Percentiles rank a stretch among this genome's conserved stretches.
These are phyloP conservation scores for Cystobasidium pallidum DNA, from an alignment of 1,284 basidiomycete species.

Conservation along the genomic window DNA sequence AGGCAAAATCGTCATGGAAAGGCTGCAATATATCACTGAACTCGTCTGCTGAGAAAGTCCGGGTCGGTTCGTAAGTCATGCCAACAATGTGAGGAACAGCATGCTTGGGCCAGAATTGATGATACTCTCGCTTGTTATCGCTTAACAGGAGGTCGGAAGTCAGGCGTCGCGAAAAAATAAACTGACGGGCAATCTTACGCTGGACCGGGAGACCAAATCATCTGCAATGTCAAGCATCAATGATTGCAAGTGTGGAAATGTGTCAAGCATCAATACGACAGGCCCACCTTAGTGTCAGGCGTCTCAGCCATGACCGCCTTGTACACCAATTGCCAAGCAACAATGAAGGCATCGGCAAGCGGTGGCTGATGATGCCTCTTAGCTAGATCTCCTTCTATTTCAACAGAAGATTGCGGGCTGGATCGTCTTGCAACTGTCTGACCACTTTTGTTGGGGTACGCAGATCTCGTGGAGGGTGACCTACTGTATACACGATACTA, in stretches of 20 bases:
- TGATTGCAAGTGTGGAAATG: no score
- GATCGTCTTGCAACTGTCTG: neutral
- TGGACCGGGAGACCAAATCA: conserved; percentile 22
- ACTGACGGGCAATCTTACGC: neutral
- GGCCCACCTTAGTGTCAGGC: conserved; percentile 19
- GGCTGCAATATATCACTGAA: neutral
- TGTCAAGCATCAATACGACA: no score
- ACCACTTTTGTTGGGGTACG: neutral
- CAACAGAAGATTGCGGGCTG: no score
- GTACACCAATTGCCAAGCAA: conserved; percentile 4
- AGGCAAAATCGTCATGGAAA: conserved; percentile 10
- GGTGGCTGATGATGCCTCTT: neutral
- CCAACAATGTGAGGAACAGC: conserved; percentile 10
- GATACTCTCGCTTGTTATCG: neutral
- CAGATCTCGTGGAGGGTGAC: neutral
- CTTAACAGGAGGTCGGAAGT: neutral
- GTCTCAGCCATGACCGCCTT: conserved; percentile 1
- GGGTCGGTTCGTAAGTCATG: conserved; percentile 9
- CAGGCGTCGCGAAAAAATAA: neutral
- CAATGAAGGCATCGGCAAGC: neutral
- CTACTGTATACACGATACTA: neutral
- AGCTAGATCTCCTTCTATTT: neutral
- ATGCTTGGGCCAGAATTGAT: conserved; percentile 1
- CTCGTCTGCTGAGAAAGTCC: neutral
- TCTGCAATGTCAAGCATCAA: neutral